Conservation (phyloP, 176 grass and related monocot species). For the Ampelocalamus luodianensis region DNA sequence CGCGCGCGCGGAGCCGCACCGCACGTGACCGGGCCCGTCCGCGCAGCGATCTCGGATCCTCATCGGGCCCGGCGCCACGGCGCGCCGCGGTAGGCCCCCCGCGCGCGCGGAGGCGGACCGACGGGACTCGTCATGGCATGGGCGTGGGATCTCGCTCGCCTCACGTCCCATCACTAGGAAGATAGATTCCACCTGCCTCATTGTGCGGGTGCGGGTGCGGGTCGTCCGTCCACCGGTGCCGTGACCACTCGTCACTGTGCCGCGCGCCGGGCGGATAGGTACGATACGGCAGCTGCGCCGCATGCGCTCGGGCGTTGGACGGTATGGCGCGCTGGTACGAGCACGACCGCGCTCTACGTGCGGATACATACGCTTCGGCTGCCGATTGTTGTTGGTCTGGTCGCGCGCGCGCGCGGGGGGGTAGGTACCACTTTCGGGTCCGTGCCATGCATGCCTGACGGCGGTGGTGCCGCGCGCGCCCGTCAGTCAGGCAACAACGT, state of each 20-base stretch:
- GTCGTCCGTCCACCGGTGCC: not conserved
- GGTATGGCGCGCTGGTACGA: not conserved
- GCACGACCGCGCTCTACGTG: not conserved
- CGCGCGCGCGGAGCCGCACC: not conserved
- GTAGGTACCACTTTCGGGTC: not conserved
- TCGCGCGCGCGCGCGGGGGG: not conserved
- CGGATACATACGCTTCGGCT: constrained; percentile 14
- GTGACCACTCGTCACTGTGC: not conserved
- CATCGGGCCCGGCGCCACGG: not conserved
- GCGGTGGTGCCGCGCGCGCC: not conserved
- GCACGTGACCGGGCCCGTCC: constrained; percentile 29
- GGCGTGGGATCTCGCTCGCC: not conserved
- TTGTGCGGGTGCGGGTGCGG: not conserved
- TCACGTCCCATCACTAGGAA: too few relatives aligned
- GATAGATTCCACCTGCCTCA: constrained; percentile 35
- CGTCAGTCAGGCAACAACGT: too few relatives aligned
- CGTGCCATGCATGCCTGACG: not conserved
- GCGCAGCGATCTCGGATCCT: constrained; percentile 26
- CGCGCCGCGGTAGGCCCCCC: not conserved
- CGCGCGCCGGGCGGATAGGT: not conserved
- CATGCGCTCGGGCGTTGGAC: not conserved
- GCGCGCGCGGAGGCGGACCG: too few relatives aligned
- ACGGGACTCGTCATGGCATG: not conserved
- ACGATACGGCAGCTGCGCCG: not conserved
- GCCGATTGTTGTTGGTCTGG: constrained; percentile 6